Evolutionary conservation across 2,329 filamentous ascomycete genomes (phyloP).

Genomic region (Talaromyces sp.): DNA sequence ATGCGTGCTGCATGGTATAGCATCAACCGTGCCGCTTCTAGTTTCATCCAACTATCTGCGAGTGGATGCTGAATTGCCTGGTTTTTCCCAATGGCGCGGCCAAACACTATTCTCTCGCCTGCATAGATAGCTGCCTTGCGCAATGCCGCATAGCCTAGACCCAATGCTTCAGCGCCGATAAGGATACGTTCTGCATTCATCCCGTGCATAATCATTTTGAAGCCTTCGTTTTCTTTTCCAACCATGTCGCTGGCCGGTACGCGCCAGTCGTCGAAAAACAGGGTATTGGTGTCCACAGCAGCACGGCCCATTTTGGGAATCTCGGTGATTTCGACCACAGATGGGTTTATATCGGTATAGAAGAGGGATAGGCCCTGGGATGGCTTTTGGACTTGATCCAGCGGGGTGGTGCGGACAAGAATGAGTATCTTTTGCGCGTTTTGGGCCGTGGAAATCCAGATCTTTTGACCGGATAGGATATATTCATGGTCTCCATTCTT

Average conservation of each 20-base stretch:
- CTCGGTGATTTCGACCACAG: conserved; percentile 36
- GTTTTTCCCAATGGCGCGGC: conserved; percentile 50
- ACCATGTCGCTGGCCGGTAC: conserved; percentile 38
- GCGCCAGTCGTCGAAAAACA: conserved; percentile 43
- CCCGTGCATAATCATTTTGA: conserved; percentile 40
- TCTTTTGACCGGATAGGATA: conserved; percentile 37
- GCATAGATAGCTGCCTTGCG: conserved; percentile 45
- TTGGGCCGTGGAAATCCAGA: conserved; percentile 45
- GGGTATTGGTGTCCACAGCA: conserved; percentile 41
- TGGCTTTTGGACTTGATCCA: conserved; percentile 39
- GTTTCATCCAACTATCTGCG: conserved; percentile 53
- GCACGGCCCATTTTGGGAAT: conserved; percentile 45
- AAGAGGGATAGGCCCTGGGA: conserved; percentile 43
- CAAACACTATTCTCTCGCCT: conserved; percentile 32
- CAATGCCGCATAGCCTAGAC: conserved; percentile 43
- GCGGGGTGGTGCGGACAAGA: conserved; percentile 54
- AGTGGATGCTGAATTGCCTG: conserved; percentile 55
- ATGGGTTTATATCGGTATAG: conserved; percentile 40
- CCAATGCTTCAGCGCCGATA: conserved; percentile 38
- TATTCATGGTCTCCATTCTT: conserved; percentile 31
- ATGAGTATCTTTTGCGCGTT: conserved; percentile 70
- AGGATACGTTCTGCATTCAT: conserved; percentile 37
- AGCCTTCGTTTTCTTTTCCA: conserved; percentile 41
- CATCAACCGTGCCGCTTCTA: conserved; percentile 54
- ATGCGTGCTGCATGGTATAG: conserved; percentile 55